Conservation (phyloP, 2,329 filamentous ascomycete genomes). For the Trichoderma pleuroti region DNA sequence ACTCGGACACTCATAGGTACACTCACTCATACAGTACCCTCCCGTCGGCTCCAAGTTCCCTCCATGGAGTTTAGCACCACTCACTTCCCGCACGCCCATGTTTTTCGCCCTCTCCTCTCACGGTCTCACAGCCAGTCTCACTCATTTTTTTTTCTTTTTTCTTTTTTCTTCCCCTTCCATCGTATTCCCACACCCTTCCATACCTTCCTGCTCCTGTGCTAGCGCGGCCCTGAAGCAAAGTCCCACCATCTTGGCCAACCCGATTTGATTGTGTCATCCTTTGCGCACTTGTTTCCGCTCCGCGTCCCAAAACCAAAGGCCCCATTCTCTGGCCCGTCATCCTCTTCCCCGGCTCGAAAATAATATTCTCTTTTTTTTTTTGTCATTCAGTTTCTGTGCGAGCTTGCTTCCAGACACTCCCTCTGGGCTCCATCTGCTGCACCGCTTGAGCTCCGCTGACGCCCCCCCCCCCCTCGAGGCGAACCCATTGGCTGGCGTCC, state of each 20-base stretch:
- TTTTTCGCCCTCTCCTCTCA: not conserved
- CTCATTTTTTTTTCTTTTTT: not conserved
- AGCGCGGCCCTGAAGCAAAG: slow-evolving; percentile 19
- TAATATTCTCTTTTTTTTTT: slow-evolving; percentile 20
- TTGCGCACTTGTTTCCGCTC: slow-evolving; percentile 25
- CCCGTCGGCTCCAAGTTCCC: not conserved
- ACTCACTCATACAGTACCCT: not conserved
- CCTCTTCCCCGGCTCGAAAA: slow-evolving; percentile 30
- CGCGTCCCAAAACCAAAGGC: slow-evolving; percentile 3
- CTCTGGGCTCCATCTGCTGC: slow-evolving; percentile 1
- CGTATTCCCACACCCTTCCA: slow-evolving; percentile 19
- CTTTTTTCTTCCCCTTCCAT: slow-evolving; percentile 7
- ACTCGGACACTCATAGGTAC: too few relatives aligned
- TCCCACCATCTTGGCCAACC: slow-evolving; percentile 23
- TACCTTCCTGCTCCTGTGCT: slow-evolving; percentile 12
- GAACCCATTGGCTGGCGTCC: slow-evolving; percentile 11
- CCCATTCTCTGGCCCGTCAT: slow-evolving; percentile 26
- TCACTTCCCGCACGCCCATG: not conserved
- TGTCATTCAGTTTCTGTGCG: slow-evolving; percentile 10
- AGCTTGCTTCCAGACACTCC: slow-evolving; percentile 9
- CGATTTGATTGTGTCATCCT: slow-evolving; percentile 35
- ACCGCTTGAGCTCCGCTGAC: not conserved
- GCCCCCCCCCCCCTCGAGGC: not conserved
- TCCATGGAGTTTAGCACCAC: not conserved
- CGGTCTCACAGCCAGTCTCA: not conserved